Evolutionary conservation across 257 asterid genomes (phyloP).

Genomic region (Capsicum chinense): DNA sequence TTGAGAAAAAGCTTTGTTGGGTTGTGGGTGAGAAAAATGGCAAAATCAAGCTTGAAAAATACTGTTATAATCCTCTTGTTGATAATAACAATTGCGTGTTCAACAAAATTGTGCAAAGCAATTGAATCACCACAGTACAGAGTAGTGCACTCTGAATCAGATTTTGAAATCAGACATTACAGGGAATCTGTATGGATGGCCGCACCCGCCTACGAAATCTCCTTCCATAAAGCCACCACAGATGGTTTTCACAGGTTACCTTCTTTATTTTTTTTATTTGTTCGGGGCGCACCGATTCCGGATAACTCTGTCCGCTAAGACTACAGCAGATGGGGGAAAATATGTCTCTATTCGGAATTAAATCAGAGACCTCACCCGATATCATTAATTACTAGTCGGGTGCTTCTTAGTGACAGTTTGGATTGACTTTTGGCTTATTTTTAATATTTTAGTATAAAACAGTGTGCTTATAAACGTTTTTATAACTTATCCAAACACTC

Average conservation of each 20-base stretch:
- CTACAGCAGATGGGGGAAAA: no score
- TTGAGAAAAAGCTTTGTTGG: background rate
- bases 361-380: no score
- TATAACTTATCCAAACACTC: no score
- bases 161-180: slow-evolving; percentile 80
- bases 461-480: no score
- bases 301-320: no score
- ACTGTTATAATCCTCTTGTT: background rate
- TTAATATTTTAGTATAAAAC: no score
- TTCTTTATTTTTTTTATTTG: background rate
- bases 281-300: no score
- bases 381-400: no score
- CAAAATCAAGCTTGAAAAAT: background rate
- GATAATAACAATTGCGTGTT: background rate
- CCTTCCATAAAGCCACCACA: slow-evolving; percentile 72
- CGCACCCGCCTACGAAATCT: slow-evolving; percentile 58
- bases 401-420: no score
- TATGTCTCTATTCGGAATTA: no score
- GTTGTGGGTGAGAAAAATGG: background rate
- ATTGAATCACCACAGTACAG: slow-evolving; percentile 72
- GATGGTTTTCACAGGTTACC: slow-evolving; percentile 79
- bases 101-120: slow-evolving; percentile 29
- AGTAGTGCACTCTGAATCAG: slow-evolving; percentile 78
- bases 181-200: slow-evolving; percentile 75
- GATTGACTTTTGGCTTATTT: no score